Conservation (phyloP, 371 early-diverging fungal genomes). For the Paramicrosporidium saccamoebae region DNA sequence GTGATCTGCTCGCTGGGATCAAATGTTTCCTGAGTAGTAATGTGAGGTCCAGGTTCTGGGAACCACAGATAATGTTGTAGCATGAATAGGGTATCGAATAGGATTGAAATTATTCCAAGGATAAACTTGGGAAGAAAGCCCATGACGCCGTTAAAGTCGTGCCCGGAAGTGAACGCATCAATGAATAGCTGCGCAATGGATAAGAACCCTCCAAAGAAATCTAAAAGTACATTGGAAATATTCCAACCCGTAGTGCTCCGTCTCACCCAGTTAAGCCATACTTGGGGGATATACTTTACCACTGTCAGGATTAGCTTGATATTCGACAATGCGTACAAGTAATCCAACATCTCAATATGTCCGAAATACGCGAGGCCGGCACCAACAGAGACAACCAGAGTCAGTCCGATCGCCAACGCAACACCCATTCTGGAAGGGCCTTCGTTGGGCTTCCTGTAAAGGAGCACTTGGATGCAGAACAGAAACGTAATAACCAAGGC, state of each 20-base stretch:
- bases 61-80: slow-evolving; percentile 45
- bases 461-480: slow-evolving; percentile 24
- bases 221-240: slow-evolving; percentile 56
- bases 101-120: slow-evolving; percentile 34
- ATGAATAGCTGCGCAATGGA: slow-evolving; percentile 38
- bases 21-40: no score
- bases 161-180: slow-evolving; percentile 23
- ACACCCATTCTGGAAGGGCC: no score
- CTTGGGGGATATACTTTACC: slow-evolving; percentile 68
- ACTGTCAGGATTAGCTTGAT: slow-evolving; percentile 37
- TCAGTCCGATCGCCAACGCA: slow-evolving; percentile 1
- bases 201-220: slow-evolving; percentile 51
- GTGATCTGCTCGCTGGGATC: no score
- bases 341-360: slow-evolving; percentile 13
- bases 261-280: slow-evolving; percentile 26
- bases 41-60: no score
- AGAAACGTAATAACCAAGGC: slow-evolving; percentile 26
- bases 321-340: slow-evolving; percentile 33
- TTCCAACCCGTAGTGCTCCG: slow-evolving; percentile 73
- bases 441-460: slow-evolving; percentile 11
- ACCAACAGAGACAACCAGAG: slow-evolving; percentile 5
- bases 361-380: slow-evolving; percentile 6
- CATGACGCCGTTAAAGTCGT: slow-evolving; percentile 25
- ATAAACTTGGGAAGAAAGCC: slow-evolving; percentile 32
- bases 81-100: slow-evolving; percentile 48